Evolutionary conservation across 73 alveolate genomes (phyloP).

Genomic region (Loxodes magnus): DNA sequence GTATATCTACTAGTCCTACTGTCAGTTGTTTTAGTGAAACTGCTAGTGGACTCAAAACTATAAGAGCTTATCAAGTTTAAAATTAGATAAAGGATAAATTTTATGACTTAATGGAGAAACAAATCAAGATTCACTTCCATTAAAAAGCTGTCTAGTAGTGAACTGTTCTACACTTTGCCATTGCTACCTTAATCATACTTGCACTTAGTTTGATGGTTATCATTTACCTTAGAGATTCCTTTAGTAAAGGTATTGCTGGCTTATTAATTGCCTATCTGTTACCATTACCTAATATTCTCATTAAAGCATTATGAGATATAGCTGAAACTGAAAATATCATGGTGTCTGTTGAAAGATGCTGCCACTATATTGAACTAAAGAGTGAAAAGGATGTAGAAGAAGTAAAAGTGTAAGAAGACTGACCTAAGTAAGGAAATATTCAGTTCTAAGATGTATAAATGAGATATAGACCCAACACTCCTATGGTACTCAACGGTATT

Average conservation of each 20-base stretch:
- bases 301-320: neutral
- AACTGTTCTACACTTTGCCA: neutral
- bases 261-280: slow-evolving; percentile 6
- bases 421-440: slow-evolving; percentile 54
- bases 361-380: neutral
- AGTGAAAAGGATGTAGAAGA: neutral
- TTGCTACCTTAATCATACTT: neutral
- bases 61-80: slow-evolving; percentile 66
- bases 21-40: slow-evolving; percentile 72
- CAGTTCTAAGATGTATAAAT: slow-evolving; percentile 36
- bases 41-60: slow-evolving; percentile 66
- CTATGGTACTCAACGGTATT: slow-evolving; percentile 37
- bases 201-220: neutral
- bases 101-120: slow-evolving; percentile 1
- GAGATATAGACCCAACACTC: slow-evolving; percentile 51
- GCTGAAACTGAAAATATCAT: neutral
- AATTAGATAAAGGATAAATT: too few relatives aligned
- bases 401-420: slow-evolving; percentile 9
- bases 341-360: slow-evolving; percentile 7
- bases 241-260: slow-evolving; percentile 15
- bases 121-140: too few relatives aligned
- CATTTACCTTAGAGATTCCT: neutral
- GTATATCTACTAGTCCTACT: slow-evolving; percentile 77
- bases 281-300: neutral
- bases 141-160: neutral